Evolutionary conservation across 2,329 filamentous ascomycete species (phyloP).

Genomic region (Bipolaris oryzae): DNA sequence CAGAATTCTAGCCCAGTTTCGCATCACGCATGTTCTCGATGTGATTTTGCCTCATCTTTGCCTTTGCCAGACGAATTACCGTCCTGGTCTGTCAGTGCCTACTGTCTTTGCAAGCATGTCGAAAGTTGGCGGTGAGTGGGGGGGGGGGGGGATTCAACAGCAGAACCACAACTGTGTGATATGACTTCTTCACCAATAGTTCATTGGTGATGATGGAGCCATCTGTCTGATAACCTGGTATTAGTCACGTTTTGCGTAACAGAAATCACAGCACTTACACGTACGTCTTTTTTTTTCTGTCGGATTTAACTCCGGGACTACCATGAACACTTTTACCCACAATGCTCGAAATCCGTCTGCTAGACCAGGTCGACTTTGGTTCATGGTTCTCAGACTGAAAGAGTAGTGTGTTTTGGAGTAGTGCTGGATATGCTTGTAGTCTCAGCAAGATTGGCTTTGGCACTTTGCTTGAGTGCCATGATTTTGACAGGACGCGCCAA

Average conservation of each 20-base stretch:
- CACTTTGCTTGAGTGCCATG: constrained; percentile 16
- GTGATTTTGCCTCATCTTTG: no score
- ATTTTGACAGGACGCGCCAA: constrained; percentile 35
- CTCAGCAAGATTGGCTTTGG: neutral
- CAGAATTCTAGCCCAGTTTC: no score
- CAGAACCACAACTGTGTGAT: no score
- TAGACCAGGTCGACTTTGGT: neutral
- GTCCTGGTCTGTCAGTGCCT: no score
- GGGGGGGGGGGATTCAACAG: no score
- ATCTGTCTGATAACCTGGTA: neutral
- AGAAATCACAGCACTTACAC: neutral
- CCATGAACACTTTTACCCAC: neutral
- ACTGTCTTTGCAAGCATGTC: no score
- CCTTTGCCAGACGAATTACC: no score
- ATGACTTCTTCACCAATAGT: neutral
- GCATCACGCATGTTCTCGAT: no score
- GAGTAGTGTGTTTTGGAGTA: neutral
- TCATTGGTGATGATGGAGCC: neutral
- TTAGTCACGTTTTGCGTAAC: neutral
- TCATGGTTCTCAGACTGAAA: neutral
- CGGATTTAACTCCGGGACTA: neutral
- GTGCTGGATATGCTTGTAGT: neutral
- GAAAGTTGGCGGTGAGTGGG: no score
- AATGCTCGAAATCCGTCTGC: neutral
- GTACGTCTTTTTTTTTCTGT: neutral